Conservation (phyloP, 148 eudicot species). For the Chenopodium formosanum region DNA sequence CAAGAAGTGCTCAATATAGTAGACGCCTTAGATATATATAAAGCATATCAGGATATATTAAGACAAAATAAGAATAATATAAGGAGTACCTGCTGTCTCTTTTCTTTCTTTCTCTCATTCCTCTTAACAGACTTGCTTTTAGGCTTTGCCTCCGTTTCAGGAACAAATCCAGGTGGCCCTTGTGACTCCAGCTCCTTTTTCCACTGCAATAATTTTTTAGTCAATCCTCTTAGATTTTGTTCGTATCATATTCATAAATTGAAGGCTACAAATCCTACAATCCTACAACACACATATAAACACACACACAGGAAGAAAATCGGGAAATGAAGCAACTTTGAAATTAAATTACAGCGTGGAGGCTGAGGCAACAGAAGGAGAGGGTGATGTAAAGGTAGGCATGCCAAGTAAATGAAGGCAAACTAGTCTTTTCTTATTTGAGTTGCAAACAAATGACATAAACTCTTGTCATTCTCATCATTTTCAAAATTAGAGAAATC, state of each 20-base stretch:
- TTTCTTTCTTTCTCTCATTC: constrained; percentile 88
- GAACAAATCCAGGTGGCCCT: constrained; percentile 83
- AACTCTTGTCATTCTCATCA: no score
- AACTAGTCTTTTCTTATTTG: no score
- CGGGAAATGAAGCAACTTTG: neutral
- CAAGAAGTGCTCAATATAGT: neutral
- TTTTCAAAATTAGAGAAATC: no score
- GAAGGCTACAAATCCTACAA: neutral
- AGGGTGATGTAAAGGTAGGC: no score
- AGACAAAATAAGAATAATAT: neutral
- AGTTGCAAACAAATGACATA: no score
- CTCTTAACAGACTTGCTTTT: constrained; percentile 82
- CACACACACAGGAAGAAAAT: neutral
- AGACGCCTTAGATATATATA: neutral
- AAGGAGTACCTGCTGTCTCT: constrained; percentile 42
- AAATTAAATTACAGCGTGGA: neutral
- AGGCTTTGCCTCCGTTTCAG: constrained; percentile 47
- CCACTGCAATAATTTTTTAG: constrained; percentile 45
- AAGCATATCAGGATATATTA: neutral
- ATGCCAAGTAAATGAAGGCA: no score
- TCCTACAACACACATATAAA: neutral
- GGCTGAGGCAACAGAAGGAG: no score
- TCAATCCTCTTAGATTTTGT: neutral
- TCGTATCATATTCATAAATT: neutral
- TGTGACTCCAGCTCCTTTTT: constrained; percentile 70